Percentiles rank a stretch among this genome's conserved stretches.
phyloP scores from a whole-genome alignment of 495 filamentous ascomycete species.

The Jackrogersella multiformis region DNA sequence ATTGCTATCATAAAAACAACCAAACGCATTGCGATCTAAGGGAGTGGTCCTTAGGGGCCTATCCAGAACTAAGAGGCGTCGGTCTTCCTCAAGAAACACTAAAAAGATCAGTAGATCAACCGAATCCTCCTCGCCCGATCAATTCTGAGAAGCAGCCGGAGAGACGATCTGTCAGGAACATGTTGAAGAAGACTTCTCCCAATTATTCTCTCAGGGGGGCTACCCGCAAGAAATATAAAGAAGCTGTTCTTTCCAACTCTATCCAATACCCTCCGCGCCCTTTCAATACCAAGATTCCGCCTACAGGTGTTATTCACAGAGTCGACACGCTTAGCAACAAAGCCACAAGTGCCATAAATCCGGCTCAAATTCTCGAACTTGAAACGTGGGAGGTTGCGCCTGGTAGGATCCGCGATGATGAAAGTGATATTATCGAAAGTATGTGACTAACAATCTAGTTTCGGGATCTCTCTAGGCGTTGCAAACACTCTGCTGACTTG shows the following conservation, averaged over 20 bases:
- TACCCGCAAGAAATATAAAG: not conserved
- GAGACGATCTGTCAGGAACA: not conserved
- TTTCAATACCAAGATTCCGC: not conserved
- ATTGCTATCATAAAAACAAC: constrained; percentile 47
- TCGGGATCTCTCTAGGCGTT: too few species aligned
- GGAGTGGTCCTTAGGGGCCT: constrained; percentile 34
- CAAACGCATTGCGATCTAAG: constrained; percentile 45
- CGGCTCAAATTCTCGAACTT: constrained; percentile 46
- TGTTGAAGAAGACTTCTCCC: not conserved
- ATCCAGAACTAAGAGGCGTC: constrained; percentile 14
- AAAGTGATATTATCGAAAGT: constrained; percentile 36
- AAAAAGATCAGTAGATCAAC: not conserved
- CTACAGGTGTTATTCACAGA: not conserved
- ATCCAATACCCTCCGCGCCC: not conserved
- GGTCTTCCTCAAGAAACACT: not conserved
- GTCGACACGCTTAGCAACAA: too few species aligned
- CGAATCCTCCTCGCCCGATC: not conserved
- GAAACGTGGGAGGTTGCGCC: constrained; percentile 52
- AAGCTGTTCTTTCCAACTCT: not conserved
- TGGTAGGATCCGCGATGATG: constrained; percentile 37
- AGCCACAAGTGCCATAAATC: not conserved
- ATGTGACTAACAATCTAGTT: not conserved
- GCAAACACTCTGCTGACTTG: not conserved
- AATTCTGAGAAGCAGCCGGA: constrained; percentile 11
- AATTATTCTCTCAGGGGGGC: too few species aligned